phyloP scores from a whole-genome alignment of 1,284 basidiomycete species.

The Neonothopanus nambi region DNA sequence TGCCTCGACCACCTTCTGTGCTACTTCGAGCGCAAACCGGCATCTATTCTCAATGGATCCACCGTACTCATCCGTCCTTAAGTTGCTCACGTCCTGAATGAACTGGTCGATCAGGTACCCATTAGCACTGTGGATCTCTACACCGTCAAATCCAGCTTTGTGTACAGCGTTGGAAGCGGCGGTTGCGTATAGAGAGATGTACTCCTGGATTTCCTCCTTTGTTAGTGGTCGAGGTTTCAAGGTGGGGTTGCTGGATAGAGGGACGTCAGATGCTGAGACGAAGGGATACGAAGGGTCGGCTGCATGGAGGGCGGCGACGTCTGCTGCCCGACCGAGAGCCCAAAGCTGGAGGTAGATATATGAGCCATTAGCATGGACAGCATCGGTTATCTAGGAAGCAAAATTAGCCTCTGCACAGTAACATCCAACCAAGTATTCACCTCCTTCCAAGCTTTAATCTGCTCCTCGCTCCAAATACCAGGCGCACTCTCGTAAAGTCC shows the following conservation, averaged over 20 bases:
- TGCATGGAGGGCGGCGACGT: slow-evolving; percentile 9
- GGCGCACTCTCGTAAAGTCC: slow-evolving; percentile 40
- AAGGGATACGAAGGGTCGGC: slow-evolving; percentile 23
- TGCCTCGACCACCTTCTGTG: slow-evolving; percentile 38
- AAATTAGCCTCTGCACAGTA: too few relatives aligned
- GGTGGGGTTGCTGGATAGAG: slow-evolving; percentile 28
- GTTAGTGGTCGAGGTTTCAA: slow-evolving; percentile 37
- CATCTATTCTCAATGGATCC: slow-evolving; percentile 52
- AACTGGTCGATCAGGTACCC: slow-evolving; percentile 47
- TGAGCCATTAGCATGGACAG: slow-evolving; percentile 28
- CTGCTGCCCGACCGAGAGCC: slow-evolving; percentile 24
- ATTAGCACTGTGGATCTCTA: slow-evolving; percentile 39
- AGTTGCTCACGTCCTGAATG: slow-evolving; percentile 43
- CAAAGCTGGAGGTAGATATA: slow-evolving; percentile 29
- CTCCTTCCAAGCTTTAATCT: slow-evolving; percentile 48
- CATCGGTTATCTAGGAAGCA: slow-evolving; percentile 4
- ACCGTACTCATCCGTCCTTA: slow-evolving; percentile 56
- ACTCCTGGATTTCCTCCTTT: slow-evolving; percentile 42
- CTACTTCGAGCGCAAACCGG: slow-evolving; percentile 48
- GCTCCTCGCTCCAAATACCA: slow-evolving; percentile 44
- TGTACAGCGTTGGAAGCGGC: slow-evolving; percentile 44
- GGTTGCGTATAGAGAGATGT: slow-evolving; percentile 34
- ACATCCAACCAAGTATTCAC: slow-evolving; percentile 22
- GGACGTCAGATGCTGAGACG: slow-evolving; percentile 42
- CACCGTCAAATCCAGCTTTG: slow-evolving; percentile 49